A percentile compares a stretch with the other conserved stretches of the same genome.
Evolutionary conservation across 805 yeast genomes (phyloP).

Genomic region (Suhomyces prunicola): DNA sequence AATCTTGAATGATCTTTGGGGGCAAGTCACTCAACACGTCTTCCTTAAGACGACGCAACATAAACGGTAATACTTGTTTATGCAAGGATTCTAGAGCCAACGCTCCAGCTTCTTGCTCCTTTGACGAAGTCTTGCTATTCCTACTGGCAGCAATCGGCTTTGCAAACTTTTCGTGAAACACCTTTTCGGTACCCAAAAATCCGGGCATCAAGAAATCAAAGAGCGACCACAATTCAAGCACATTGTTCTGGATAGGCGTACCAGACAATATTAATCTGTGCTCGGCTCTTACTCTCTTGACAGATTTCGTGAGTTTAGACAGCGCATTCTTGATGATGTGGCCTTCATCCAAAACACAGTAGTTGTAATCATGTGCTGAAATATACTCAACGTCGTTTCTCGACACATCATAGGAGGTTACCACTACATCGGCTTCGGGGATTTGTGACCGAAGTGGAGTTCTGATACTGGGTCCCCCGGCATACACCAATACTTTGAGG

Average conservation of each 20-base stretch:
- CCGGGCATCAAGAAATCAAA: constrained; percentile 99
- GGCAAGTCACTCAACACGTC: constrained; percentile 95
- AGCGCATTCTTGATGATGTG: constrained; percentile 92
- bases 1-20: constrained; percentile 97
- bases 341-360: constrained; percentile 96
- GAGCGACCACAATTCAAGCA: constrained; percentile 93
- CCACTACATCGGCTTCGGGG: constrained; percentile 70
- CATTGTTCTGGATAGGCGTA: constrained; percentile 97
- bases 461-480: constrained; percentile 86
- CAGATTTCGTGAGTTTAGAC: constrained; percentile 85
- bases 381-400: constrained; percentile 80
- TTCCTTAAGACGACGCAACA: constrained; percentile 92
- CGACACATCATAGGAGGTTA: constrained; percentile 94
- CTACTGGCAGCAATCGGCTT: constrained; percentile 95
- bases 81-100: constrained; percentile 93
- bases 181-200: constrained; percentile 89
- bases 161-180: constrained; percentile 93
- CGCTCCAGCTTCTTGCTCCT: constrained; percentile 96
- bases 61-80: constrained; percentile 93
- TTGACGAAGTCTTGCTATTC: constrained; percentile 81
- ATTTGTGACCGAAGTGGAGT: constrained; percentile 52
- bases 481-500: constrained; percentile 77
- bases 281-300: constrained; percentile 76
- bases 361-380: constrained; percentile 67
- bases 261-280: constrained; percentile 92